Evolutionary conservation across 148 eudicot species (phyloP).

Genomic region (Nepenthes mirabilis): DNA sequence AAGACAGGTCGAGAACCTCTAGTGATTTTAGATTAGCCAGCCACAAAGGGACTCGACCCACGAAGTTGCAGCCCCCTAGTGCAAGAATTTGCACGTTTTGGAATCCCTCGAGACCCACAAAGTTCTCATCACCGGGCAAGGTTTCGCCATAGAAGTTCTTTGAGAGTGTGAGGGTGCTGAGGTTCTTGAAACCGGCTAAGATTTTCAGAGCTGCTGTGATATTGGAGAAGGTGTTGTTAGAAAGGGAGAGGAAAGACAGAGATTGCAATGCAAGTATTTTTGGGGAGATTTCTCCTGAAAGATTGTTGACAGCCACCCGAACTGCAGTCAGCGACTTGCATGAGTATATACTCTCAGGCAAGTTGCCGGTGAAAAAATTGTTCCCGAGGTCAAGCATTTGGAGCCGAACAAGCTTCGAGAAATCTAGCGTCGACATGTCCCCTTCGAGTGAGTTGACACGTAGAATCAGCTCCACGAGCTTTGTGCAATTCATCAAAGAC

Average conservation of each 20-base stretch:
- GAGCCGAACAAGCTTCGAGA: slow-evolving; percentile 43
- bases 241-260: slow-evolving; percentile 64
- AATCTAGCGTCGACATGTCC: slow-evolving; percentile 55
- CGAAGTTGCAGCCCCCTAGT: slow-evolving; percentile 49
- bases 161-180: slow-evolving; percentile 42
- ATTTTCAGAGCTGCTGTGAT: slow-evolving; percentile 38
- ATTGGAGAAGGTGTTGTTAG: slow-evolving; percentile 59
- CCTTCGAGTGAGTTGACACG: slow-evolving; percentile 59
- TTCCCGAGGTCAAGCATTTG: slow-evolving; percentile 60
- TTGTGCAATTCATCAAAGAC: slow-evolving; percentile 62
- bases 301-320: slow-evolving; percentile 45
- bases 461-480: slow-evolving; percentile 36
- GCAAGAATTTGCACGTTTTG: slow-evolving; percentile 54
- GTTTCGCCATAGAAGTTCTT: slow-evolving; percentile 48
- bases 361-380: slow-evolving; percentile 44
- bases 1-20: slow-evolving; percentile 59
- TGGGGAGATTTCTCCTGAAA: slow-evolving; percentile 51
- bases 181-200: slow-evolving; percentile 48
- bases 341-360: slow-evolving; percentile 53
- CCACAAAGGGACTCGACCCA: slow-evolving; percentile 65
- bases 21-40: slow-evolving; percentile 33
- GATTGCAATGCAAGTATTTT: slow-evolving; percentile 32
- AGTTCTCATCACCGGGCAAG: slow-evolving; percentile 29
- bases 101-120: slow-evolving; percentile 30
- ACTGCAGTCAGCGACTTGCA: slow-evolving; percentile 70